Evolutionary conservation across 257 asterid species (phyloP).

Genomic region (Eucommia ulmoides): DNA sequence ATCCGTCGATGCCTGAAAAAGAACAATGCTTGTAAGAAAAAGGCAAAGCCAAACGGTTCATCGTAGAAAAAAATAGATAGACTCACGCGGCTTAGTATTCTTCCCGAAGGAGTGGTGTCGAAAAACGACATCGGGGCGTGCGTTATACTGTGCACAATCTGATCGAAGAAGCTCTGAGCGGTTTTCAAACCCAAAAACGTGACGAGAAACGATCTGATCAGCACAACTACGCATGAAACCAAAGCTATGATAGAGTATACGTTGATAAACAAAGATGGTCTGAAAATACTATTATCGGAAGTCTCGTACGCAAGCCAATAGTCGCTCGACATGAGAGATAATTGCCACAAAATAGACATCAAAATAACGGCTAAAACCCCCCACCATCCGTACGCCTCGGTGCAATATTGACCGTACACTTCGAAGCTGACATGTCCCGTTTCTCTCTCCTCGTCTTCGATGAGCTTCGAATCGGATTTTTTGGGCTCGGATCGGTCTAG

Average conservation of each 20-base stretch:
- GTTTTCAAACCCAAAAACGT: slow-evolving; percentile 41
- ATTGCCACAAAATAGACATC: slow-evolving; percentile 33
- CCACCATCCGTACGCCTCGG: slow-evolving; percentile 63
- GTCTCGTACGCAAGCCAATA: slow-evolving; percentile 79
- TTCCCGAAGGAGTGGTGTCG: slow-evolving; percentile 86
- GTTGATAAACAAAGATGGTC: slow-evolving; percentile 30
- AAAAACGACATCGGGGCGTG: slow-evolving; percentile 88
- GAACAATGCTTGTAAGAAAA: neutral
- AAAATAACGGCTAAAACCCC: slow-evolving; percentile 33
- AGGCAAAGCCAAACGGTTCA: neutral
- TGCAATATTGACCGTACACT: slow-evolving; percentile 45
- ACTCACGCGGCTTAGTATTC: slow-evolving; percentile 64
- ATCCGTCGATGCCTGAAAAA: slow-evolving; percentile 54
- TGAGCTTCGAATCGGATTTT: slow-evolving; percentile 26
- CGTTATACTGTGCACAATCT: slow-evolving; percentile 34
- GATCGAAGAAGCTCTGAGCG: slow-evolving; percentile 36
- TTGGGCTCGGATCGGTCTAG: neutral
- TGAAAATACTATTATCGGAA: slow-evolving; percentile 20
- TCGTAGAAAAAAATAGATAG: neutral
- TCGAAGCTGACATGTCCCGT: slow-evolving; percentile 39
- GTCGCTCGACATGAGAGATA: slow-evolving; percentile 32
- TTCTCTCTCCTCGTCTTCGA: slow-evolving; percentile 67
- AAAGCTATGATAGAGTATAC: slow-evolving; percentile 29
- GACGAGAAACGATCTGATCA: slow-evolving; percentile 21
- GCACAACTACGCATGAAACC: slow-evolving; percentile 19